Evolutionary conservation across 257 asterid genomes (phyloP).

Genomic region (Mentha longifolia): DNA sequence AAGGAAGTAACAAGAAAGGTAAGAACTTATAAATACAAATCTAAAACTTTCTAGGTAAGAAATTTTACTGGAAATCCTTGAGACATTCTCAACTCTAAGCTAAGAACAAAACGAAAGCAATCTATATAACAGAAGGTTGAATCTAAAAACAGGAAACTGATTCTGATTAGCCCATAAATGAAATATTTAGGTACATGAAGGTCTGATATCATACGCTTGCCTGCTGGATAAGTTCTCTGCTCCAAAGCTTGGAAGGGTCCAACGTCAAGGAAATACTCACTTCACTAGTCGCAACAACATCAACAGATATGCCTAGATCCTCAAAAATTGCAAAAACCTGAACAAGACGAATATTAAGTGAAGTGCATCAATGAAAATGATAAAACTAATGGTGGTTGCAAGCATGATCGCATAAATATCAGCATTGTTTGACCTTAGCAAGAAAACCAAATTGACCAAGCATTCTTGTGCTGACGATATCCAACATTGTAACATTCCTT

Average conservation of each 20-base stretch:
- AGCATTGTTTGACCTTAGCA: constrained; percentile 62
- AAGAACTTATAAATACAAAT: not conserved
- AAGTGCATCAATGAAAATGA: constrained; percentile 26
- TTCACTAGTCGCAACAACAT: constrained; percentile 96
- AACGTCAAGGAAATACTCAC: constrained; percentile 89
- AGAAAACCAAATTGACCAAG: constrained; percentile 96
- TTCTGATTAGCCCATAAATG: constrained; percentile 9
- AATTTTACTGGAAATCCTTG: not conserved
- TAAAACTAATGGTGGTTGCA: constrained; percentile 5
- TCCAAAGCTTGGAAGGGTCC: constrained; percentile 97
- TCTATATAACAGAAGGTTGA: not conserved
- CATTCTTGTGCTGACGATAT: constrained; percentile 90
- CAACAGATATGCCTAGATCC: constrained; percentile 94
- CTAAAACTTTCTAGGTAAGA: not conserved
- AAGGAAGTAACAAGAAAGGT: not conserved
- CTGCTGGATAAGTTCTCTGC: constrained; percentile 95
- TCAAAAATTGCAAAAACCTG: constrained; percentile 88
- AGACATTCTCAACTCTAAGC: not conserved
- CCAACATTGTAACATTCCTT: constrained; percentile 90
- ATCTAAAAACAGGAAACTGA: constrained; percentile 20
- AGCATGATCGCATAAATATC: not conserved
- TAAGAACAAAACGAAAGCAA: not conserved
- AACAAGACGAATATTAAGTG: constrained; percentile 22
- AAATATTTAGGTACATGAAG: constrained; percentile 28
- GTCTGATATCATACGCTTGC: constrained; percentile 57